Evolutionary conservation across 495 filamentous ascomycete genomes (phyloP).

Genomic region (Xylona heveae): DNA sequence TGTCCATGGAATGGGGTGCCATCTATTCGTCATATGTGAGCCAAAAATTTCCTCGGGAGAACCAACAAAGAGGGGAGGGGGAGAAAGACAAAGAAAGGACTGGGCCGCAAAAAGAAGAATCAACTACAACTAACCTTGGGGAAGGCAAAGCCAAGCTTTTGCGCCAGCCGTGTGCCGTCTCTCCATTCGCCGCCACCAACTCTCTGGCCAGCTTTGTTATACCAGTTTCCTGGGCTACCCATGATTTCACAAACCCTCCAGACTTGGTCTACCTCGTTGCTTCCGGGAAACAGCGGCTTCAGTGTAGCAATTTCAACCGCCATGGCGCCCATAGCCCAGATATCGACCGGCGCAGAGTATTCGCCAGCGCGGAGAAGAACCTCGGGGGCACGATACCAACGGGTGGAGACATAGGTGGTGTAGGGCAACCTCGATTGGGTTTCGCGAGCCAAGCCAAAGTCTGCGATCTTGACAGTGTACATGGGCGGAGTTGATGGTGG

Average conservation of each 20-base stretch:
- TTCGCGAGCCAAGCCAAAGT: conserved; percentile 95
- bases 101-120: background rate
- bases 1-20: conserved; percentile 94
- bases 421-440: conserved; percentile 91
- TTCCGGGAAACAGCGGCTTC: conserved; percentile 92
- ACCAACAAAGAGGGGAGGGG: background rate
- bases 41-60: no score
- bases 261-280: conserved; percentile 97
- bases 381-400: conserved; percentile 97
- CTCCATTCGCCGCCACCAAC: conserved; percentile 97
- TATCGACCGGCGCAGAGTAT: conserved; percentile 95
- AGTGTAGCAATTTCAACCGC: conserved; percentile 94
- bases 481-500: conserved; percentile 82
- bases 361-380: conserved; percentile 87
- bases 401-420: conserved; percentile 94
- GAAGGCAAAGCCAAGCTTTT: conserved; percentile 95
- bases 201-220: conserved; percentile 65
- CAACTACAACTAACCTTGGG: conserved; percentile 38
- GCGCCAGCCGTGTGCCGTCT: conserved; percentile 77
- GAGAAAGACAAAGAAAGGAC: no score
- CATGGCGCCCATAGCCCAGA: conserved; percentile 99
- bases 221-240: conserved; percentile 97
- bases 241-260: conserved; percentile 99
- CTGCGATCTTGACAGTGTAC: conserved; percentile 96
- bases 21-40: conserved; percentile 34